A percentile compares a stretch with the other conserved stretches of the same genome.
These are phyloP conservation scores for Suhomyces atakaporum DNA, from an alignment of 1,139 yeast species.

Conservation along the genomic window DNA sequence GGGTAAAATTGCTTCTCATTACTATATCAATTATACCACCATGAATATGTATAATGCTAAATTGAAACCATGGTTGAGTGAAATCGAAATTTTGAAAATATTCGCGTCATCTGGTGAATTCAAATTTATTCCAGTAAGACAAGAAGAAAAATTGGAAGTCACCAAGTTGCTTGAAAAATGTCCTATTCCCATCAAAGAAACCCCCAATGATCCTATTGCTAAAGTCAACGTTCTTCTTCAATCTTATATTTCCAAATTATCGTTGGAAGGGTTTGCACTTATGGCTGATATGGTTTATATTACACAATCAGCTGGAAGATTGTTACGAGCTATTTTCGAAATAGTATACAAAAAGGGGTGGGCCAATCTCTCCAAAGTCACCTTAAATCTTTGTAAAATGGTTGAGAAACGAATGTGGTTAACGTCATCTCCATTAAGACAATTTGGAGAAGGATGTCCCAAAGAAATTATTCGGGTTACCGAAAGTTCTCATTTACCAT, in stretches of 20 bases:
- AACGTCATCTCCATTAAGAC: slow-evolving; percentile 83
- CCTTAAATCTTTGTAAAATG: slow-evolving; percentile 74
- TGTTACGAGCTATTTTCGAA: slow-evolving; percentile 83
- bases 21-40: slow-evolving; percentile 76
- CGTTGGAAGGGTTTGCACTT: slow-evolving; percentile 85
- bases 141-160: slow-evolving; percentile 83
- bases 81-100: slow-evolving; percentile 73
- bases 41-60: slow-evolving; percentile 62
- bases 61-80: slow-evolving; percentile 64
- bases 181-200: slow-evolving; percentile 84
- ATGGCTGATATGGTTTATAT: slow-evolving; percentile 93
- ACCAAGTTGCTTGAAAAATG: slow-evolving; percentile 68
- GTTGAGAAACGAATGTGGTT: slow-evolving; percentile 84
- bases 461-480: slow-evolving; percentile 67
- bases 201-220: slow-evolving; percentile 69
- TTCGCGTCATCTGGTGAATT: slow-evolving; percentile 87
- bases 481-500: slow-evolving; percentile 82
- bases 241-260: slow-evolving; percentile 74
- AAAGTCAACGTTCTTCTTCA: slow-evolving; percentile 82
- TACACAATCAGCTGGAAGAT: slow-evolving; percentile 90
- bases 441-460: slow-evolving; percentile 67
- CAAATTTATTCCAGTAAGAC: slow-evolving; percentile 77
- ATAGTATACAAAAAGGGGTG: slow-evolving; percentile 70
- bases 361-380: slow-evolving; percentile 61
- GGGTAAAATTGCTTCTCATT: slow-evolving; percentile 86